Percentiles rank a stretch among this genome's conserved stretches.
Evolutionary conservation across 2,329 filamentous ascomycete genomes (phyloP).

Genomic region (Pseudocercospora macadamiae): DNA sequence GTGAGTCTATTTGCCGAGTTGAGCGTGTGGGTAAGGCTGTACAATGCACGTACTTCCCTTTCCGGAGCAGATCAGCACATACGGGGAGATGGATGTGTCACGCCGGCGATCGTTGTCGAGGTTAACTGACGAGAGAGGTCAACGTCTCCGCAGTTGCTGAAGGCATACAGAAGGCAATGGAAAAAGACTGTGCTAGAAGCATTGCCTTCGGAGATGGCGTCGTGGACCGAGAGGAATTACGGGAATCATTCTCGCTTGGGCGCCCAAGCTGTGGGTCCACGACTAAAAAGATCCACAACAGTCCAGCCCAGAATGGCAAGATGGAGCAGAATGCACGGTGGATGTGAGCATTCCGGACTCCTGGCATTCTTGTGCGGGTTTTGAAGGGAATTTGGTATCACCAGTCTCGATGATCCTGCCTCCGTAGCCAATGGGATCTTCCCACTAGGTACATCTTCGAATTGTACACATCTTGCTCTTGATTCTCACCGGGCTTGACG

Average conservation of each 20-base stretch:
- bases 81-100: neutral
- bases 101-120: neutral
- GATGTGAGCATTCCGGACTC: too few relatives aligned
- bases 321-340: too few relatives aligned
- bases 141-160: neutral
- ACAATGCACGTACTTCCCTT: neutral
- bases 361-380: too few relatives aligned
- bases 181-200: neutral
- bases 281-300: too few relatives aligned
- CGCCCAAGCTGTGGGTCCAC: too few relatives aligned
- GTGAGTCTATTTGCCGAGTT: neutral
- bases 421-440: too few relatives aligned
- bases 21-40: neutral
- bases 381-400: too few relatives aligned
- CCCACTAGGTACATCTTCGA: too few relatives aligned
- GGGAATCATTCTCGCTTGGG: neutral
- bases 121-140: neutral
- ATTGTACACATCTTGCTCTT: too few relatives aligned
- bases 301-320: too few relatives aligned
- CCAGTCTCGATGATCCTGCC: too few relatives aligned
- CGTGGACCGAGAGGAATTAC: neutral
- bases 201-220: conserved; percentile 2
- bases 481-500: too few relatives aligned
- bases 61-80: neutral
- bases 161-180: neutral